These are phyloP conservation scores for Moniliella sp. DNA, from an alignment of 1,284 basidiomycete genomes.

Conservation along the genomic window DNA sequence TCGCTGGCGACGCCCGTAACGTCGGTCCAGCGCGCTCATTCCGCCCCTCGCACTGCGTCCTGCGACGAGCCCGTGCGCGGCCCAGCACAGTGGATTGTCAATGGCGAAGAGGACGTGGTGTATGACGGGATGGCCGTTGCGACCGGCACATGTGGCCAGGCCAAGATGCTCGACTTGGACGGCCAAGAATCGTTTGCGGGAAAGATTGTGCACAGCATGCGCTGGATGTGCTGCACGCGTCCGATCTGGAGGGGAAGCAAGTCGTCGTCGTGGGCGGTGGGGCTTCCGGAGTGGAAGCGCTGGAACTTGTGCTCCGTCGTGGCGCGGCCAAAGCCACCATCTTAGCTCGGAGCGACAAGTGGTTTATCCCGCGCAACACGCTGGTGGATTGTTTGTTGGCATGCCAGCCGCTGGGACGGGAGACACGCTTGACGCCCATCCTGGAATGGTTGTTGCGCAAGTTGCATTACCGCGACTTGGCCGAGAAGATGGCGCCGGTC, in stretches of 20 bases:
- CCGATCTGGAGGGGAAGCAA: constrained; percentile 38
- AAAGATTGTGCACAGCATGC: constrained; percentile 42
- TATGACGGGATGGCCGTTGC: constrained; percentile 44
- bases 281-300: constrained; percentile 45
- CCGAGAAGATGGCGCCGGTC: constrained; percentile 33
- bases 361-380: constrained; percentile 36
- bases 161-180: constrained; percentile 39
- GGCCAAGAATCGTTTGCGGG: constrained; percentile 39
- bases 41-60: background rate
- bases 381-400: constrained; percentile 42
- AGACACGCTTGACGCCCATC: constrained; percentile 25
- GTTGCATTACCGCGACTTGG: constrained; percentile 42
- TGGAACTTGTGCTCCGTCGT: constrained; percentile 37
- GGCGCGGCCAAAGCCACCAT: constrained; percentile 39
- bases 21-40: background rate
- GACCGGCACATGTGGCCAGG: constrained; percentile 44
- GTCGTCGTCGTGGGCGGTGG: constrained; percentile 41
- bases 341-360: constrained; percentile 37
- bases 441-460: constrained; percentile 40
- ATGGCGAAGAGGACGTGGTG: constrained; percentile 35
- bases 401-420: constrained; percentile 43
- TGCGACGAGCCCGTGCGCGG: constrained; percentile 20
- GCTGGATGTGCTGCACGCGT: constrained; percentile 40
- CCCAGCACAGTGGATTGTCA: constrained; percentile 41
- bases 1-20: constrained; percentile 36